Evolutionary conservation across 371 early-diverging fungal species (phyloP), one percentile per base, ranked within the genome.

Genomic region (Mucor piriformis): DNA sequence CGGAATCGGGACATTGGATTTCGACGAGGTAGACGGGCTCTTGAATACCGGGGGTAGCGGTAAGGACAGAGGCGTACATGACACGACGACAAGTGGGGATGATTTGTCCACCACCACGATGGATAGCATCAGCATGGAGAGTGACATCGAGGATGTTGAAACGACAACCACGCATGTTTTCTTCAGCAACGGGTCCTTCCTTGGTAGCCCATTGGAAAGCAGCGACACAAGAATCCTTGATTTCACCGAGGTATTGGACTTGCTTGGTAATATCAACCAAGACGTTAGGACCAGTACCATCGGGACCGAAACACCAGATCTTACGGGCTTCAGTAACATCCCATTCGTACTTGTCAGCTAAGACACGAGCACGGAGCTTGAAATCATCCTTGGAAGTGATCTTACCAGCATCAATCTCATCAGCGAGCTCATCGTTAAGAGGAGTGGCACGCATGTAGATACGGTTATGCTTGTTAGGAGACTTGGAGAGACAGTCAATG

Each of bases 401-500:
- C 79, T 92, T 96, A 65, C 97, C 96, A 15, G 72, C 69, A 69
- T 96, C 96, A 50, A 99, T 93, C 50, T 86, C 94, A 34, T 72
- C 67, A 59, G 92, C 71, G 43, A 98, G 83, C 49, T 97, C 95
- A 63, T 95, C 95, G 40, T 83, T 84, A 44, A 99, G 60, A 47
- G 99, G 99, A 38, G 68, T 55, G 40, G 99, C 98, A 76, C 89
- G 95, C 98, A 99, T 94, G 89, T 91, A 98, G 84, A 99, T 90
- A 95, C 99, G 99, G 92, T 99, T 99, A 90, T 99, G 99, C 90
- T 99, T 99, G 95, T 99, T 99, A 76, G 99, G 97, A 56, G 99
- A 99, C 90, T 99, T 99, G 83, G 97, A 93, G 73, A 98, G 81
- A 62, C 91, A 89, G 58, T 77, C 76, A 54, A 91, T 84, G 68